Conservation (phyloP, 2,329 filamentous ascomycete species). For the Aspergillus niger region DNA sequence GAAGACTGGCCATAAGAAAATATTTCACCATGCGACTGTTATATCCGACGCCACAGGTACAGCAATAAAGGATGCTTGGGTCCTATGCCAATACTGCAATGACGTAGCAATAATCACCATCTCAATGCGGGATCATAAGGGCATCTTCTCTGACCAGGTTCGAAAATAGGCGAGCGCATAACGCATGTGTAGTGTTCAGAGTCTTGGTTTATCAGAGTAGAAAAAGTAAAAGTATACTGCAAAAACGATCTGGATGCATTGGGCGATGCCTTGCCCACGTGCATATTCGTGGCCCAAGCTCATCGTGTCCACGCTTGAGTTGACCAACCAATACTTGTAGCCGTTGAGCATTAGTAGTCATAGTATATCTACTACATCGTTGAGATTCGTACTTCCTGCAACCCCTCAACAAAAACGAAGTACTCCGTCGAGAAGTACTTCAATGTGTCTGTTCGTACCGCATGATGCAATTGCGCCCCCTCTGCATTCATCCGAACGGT, state of each 20-base stretch:
- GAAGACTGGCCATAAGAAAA: neutral
- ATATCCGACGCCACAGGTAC: neutral
- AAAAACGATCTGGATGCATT: neutral
- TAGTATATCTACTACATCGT: neutral
- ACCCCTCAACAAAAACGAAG: neutral
- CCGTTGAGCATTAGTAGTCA: neutral
- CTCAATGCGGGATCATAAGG: neutral
- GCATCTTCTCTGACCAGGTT: neutral
- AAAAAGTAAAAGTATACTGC: no score
- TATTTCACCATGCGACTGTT: neutral
- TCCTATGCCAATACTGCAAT: neutral
- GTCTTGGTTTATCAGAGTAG: neutral
- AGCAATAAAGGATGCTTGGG: neutral
- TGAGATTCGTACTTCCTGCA: neutral
- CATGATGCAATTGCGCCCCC: neutral
- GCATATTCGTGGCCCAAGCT: neutral
- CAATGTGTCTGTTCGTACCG: neutral
- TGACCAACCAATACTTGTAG: neutral
- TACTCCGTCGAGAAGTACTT: neutral
- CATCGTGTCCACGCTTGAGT: neutral
- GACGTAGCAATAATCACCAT: neutral
- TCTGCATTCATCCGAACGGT: neutral
- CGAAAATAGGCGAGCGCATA: neutral
- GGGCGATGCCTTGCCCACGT: neutral
- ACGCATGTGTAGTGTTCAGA: neutral